phyloP scores from a whole-genome alignment of 495 filamentous ascomycete genomes.

The Penicillium coprophilum region DNA sequence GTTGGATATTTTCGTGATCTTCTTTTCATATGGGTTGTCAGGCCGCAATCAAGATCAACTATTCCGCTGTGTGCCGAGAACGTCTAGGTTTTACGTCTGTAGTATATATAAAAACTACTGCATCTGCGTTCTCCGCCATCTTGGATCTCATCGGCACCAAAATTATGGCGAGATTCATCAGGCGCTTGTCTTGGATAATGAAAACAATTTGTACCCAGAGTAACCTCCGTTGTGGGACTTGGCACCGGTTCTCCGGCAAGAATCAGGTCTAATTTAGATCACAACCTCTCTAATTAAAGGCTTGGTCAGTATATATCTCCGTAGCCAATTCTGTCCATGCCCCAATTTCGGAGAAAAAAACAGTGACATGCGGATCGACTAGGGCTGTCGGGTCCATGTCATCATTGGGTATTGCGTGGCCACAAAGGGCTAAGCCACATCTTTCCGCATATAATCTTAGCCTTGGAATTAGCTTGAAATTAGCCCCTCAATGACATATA shows the following conservation, averaged over 20 bases:
- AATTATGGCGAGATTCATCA: neutral
- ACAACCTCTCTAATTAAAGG: neutral
- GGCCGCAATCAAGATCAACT: neutral
- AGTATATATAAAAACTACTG: neutral
- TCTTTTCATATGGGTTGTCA: neutral
- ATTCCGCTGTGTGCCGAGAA: neutral
- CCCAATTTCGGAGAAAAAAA: neutral
- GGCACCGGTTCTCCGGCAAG: neutral
- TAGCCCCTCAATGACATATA: conserved; percentile 3
- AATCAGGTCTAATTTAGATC: neutral
- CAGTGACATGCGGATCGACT: neutral
- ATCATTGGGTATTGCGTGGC: conserved; percentile 3
- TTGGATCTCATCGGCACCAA: neutral
- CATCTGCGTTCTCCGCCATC: neutral
- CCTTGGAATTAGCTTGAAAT: neutral
- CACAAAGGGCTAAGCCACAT: conserved; percentile 2
- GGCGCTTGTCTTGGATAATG: neutral
- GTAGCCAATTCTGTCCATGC: neutral
- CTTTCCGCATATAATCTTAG: neutral
- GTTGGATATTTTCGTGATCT: neutral
- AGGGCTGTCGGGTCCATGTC: neutral
- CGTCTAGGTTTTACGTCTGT: neutral
- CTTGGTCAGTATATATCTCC: neutral
- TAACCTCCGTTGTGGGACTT: neutral
- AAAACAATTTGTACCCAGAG: neutral